phyloP scores from a whole-genome alignment of 768 basidiomycete genomes.

The Paxillus involutus region DNA sequence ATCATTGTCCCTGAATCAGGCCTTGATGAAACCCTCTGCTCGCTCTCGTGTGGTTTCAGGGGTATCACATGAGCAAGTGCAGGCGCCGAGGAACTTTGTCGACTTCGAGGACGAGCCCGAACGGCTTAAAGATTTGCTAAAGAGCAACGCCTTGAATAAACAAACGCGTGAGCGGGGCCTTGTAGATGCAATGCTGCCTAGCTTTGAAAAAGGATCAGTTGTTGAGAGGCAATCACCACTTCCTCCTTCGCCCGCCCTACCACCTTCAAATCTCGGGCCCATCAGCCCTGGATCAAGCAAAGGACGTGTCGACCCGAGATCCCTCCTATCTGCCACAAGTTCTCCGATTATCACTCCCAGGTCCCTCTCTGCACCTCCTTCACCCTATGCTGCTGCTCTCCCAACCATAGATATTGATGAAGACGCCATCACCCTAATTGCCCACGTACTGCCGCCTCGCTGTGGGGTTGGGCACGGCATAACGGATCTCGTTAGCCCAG shows the following conservation, averaged over 20 bases:
- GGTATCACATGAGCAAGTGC: constrained; percentile 65
- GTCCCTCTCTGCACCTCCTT: constrained; percentile 39
- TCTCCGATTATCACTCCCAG: constrained; percentile 41
- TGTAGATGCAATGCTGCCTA: constrained; percentile 31
- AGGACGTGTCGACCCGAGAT: constrained; percentile 36
- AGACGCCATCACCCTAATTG: constrained; percentile 20
- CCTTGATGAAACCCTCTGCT: constrained; percentile 53
- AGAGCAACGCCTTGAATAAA: constrained; percentile 46
- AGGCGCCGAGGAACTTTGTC: constrained; percentile 76
- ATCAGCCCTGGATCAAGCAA: constrained; percentile 16
- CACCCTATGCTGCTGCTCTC: constrained; percentile 18
- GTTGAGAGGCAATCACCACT: constrained; percentile 22
- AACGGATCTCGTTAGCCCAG: constrained; percentile 45
- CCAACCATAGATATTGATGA: constrained; percentile 15
- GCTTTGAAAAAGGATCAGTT: constrained; percentile 28
- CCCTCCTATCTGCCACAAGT: constrained; percentile 46
- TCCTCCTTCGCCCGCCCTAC: constrained; percentile 11
- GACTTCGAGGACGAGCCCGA: constrained; percentile 83
- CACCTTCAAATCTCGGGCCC: constrained; percentile 4
- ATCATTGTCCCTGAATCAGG: constrained; percentile 31
- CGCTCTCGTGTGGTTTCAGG: constrained; percentile 71
- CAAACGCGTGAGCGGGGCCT: constrained; percentile 24
- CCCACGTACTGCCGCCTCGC: constrained; percentile 47
- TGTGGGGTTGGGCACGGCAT: constrained; percentile 41
- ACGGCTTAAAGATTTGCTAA: constrained; percentile 72